Evolutionary conservation across 306 rosid genomes (phyloP).

Genomic region (Trifolium repens): DNA sequence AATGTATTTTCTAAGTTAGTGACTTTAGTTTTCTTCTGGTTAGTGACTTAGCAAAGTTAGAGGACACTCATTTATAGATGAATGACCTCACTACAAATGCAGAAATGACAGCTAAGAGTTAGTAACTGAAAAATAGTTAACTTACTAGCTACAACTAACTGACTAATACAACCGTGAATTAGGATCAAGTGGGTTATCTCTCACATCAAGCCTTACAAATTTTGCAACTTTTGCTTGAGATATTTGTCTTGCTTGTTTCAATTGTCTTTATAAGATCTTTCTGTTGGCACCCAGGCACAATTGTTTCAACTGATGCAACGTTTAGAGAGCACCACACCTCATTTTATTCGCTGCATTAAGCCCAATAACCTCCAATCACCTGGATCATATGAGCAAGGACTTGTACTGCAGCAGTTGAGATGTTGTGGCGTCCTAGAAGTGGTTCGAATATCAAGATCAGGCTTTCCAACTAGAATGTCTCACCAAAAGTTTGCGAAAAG

Average conservation of each 20-base stretch:
- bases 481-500: constrained; percentile 96
- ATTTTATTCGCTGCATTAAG: constrained; percentile 98
- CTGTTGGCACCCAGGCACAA: constrained; percentile 72
- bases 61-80: background rate
- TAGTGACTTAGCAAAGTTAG: background rate
- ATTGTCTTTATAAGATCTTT: constrained; percentile 18
- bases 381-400: constrained; percentile 89
- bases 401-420: constrained; percentile 93
- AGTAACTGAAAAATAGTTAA: background rate
- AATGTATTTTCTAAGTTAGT: background rate
- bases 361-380: constrained; percentile 98
- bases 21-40: background rate
- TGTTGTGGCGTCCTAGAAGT: constrained; percentile 99
- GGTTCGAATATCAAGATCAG: constrained; percentile 95
- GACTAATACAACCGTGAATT: background rate
- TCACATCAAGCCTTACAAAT: constrained; percentile 31
- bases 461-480: constrained; percentile 97
- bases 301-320: constrained; percentile 94
- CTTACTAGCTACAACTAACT: background rate
- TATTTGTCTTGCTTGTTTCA: too few relatives aligned
- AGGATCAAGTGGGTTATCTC: background rate
- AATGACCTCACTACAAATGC: background rate
- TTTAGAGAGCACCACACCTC: constrained; percentile 93
- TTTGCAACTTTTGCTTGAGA: background rate
- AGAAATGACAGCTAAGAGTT: background rate